Base-by-base conservation (phyloP, 2,329 filamentous ascomycete genomes). In the Drechslerella stenobrocha region DNA sequence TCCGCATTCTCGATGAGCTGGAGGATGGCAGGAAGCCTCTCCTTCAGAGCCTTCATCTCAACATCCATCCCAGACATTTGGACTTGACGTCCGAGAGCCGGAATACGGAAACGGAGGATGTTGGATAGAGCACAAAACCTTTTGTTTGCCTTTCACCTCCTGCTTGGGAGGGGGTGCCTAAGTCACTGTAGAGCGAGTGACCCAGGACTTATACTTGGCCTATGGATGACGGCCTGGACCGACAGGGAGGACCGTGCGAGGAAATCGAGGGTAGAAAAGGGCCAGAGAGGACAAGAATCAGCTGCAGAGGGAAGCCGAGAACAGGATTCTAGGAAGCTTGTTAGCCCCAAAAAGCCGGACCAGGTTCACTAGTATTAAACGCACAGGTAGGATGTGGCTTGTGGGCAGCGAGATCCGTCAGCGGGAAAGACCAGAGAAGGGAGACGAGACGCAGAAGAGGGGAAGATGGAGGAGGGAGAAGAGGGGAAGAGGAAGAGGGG, bases 401-500 rank as follows among this genome's bases (percentile, higher is more conserved):
- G 11, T 37, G 3, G 11, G 3, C 11, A 3, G 34, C 3, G 34
- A 13, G 3, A 15, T 5, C 3, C 3, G 34, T 37, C 15, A 37
- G 34, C 15, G 3, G 3, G 34, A 9, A 13, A 15, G 3, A 13
- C 11, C 11, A 15, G 34, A 3, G 11, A 37, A 15, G 15, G 15
- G 30, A 32, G 34, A 4, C 15, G 11, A 5, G 34, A 37, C 3
- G 34, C 13, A 37, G 34, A 37, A 13, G 11, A 37, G 34, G 11
- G 34, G 34, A 37, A 6, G 13, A 13, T 6, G 30, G 30, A 13
- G 34, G 15, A 37, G 34, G 34, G 15, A 37, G 34, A 37, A 37
- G n/a, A n/a, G n/a, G n/a, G n/a, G 11, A 13, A 37, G 71, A 73
- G 70, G 52, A 72, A 71, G 70, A 69, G 73, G 72, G 71, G 73